Evolutionary conservation across 2,329 filamentous ascomycete species (phyloP), one percentile per base, ranked within the genome.

Genomic region (Colletotrichum musicola): DNA sequence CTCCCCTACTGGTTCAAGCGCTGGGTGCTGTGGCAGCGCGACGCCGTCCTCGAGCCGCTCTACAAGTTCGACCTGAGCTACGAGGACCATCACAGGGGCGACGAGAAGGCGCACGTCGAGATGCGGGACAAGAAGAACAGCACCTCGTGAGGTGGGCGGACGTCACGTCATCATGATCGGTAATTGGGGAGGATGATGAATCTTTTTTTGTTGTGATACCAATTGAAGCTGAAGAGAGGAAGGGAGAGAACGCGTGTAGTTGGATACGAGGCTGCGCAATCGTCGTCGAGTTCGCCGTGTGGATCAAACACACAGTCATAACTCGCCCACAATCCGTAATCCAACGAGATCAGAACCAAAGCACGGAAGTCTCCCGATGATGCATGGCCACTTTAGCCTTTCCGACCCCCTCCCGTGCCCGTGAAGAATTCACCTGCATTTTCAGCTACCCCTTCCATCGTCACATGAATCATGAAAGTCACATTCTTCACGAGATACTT

Each of bases 21-120:
- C 7, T 75, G 76, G 22, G 18, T 81, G 1, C 63, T 80, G 6
- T 74, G 73, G 42, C 71, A 71, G 55, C 71, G 68, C 16, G 70
- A 77, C 22, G 82, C 75, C 10, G 73, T 73, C n/a, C 75, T 84
- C 20, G 76, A 82, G 69, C 82, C 82, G 18, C 73, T 84, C 16
- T 84, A 84, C 72, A 78, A 78, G 53, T 77, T 82, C 30, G 80
- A 82, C 51, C 75, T 79, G 25, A 74, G 73, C 20, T 62, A 66
- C 50, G 62, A 68, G 50, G 77, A 78, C 25, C 76, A 78, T 10
- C 76, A 78, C 53, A 76, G 77, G 51, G 72, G 64, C 20, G 79
- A 79, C 64, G 80, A 81, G 68, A 81, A 82, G 72, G 74, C 77
- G 5, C 78, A 72, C 70, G 74, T 80, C 12, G 81, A 82, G 71